Percentiles rank a stretch among this genome's conserved stretches.
These are phyloP conservation scores for Diplodia mutila DNA, from an alignment of 2,329 filamentous ascomycete species.

Conservation along the genomic window DNA sequence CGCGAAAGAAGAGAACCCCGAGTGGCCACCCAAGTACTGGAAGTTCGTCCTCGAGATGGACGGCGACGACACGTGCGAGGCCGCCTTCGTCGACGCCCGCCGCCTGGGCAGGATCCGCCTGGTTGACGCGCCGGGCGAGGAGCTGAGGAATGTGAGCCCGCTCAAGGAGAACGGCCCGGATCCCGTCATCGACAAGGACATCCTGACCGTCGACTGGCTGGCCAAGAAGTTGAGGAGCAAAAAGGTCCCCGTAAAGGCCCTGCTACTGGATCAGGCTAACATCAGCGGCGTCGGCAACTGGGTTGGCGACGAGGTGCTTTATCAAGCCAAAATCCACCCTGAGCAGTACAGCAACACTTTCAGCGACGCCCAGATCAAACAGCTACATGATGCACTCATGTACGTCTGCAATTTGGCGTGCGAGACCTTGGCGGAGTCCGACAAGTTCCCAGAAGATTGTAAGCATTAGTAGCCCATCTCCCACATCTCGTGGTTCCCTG, in stretches of 20 bases:
- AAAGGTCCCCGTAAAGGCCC: slow-evolving; percentile 84
- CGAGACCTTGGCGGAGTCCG: slow-evolving; percentile 77
- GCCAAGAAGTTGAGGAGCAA: slow-evolving; percentile 71
- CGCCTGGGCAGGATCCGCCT: slow-evolving; percentile 79
- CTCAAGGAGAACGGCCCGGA: slow-evolving; percentile 93
- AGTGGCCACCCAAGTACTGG: slow-evolving; percentile 88
- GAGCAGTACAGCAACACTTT: slow-evolving; percentile 92
- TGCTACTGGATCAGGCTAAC: slow-evolving; percentile 83
- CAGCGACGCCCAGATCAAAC: slow-evolving; percentile 68
- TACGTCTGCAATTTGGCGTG: slow-evolving; percentile 81
- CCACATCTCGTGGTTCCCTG: background rate
- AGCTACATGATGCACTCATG: slow-evolving; percentile 72
- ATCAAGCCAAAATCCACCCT: slow-evolving; percentile 84
- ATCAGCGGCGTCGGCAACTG: slow-evolving; percentile 96
- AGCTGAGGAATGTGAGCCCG: slow-evolving; percentile 76
- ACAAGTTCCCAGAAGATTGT: slow-evolving; percentile 81
- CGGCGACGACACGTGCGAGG: slow-evolving; percentile 63
- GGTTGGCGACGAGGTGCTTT: slow-evolving; percentile 93
- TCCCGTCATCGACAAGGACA: slow-evolving; percentile 78
- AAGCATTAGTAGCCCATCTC: slow-evolving; percentile 14
- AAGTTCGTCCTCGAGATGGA: slow-evolving; percentile 79
- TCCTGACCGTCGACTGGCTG: slow-evolving; percentile 78
- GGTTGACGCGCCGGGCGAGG: slow-evolving; percentile 75
- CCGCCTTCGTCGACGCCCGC: slow-evolving; percentile 82
- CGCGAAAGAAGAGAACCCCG: slow-evolving; percentile 59